Percentiles rank a stretch among this genome's conserved stretches.
These are phyloP conservation scores for Citrus glauca DNA, from an alignment of 345 rosid species.

Conservation along the genomic window DNA sequence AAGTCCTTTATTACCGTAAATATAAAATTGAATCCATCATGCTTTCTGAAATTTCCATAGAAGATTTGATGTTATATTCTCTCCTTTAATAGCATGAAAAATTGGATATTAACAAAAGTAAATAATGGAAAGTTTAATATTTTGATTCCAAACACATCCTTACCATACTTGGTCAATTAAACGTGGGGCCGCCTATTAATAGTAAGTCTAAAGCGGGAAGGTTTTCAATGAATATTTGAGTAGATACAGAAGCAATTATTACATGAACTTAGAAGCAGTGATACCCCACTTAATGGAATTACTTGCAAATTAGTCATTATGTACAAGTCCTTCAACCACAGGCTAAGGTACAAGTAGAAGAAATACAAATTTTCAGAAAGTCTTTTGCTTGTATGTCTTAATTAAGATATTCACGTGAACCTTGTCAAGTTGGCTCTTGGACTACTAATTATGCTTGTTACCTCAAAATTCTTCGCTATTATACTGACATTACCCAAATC, in stretches of 20 bases:
- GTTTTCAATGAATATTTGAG: neutral
- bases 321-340: neutral
- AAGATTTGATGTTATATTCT: neutral
- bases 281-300: neutral
- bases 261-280: neutral
- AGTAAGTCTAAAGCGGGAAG: conserved; percentile 7
- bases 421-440: neutral
- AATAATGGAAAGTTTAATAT: neutral
- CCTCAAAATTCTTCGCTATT: neutral
- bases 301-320: neutral
- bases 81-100: neutral
- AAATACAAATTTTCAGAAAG: neutral
- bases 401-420: neutral
- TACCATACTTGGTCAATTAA: neutral
- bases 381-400: neutral
- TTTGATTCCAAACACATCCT: conserved; percentile 9
- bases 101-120: too few relatives aligned
- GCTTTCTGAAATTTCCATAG: neutral
- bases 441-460: neutral
- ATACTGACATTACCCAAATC: too few relatives aligned
- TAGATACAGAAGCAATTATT: neutral
- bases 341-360: neutral
- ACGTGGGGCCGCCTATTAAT: neutral
- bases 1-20: neutral
- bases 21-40: neutral